Evolutionary conservation across 352 stramenopile genomes (phyloP).

Genomic region (Phytophthora sp.): DNA sequence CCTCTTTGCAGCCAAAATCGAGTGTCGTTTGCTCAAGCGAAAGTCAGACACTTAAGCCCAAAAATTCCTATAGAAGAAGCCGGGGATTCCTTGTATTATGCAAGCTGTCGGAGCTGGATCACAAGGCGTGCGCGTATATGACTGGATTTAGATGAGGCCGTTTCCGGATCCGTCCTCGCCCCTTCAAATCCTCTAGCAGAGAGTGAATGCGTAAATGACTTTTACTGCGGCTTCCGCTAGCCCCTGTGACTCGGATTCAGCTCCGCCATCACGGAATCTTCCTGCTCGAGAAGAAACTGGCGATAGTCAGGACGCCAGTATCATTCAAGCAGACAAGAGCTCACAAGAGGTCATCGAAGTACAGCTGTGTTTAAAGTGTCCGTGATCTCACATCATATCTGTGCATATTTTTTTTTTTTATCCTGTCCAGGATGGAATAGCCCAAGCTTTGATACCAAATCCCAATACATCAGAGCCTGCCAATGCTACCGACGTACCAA

Average conservation of each 20-base stretch:
- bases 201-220: conserved; percentile 13
- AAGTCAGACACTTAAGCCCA: conserved; percentile 16
- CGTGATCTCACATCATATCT: background rate
- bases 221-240: background rate
- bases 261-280: background rate
- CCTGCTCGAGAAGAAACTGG: conserved; percentile 7
- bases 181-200: conserved; percentile 14
- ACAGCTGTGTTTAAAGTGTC: background rate
- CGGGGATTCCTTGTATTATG: conserved; percentile 32
- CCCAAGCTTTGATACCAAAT: background rate
- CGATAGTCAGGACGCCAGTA: background rate
- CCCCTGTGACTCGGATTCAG: background rate
- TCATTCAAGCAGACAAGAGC: background rate
- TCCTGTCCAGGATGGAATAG: background rate
- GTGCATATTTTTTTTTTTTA: background rate
- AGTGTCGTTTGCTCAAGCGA: conserved; percentile 47
- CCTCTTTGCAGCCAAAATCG: conserved; percentile 60
- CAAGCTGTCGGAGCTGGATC: conserved; percentile 32
- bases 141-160: conserved; percentile 20
- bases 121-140: conserved; percentile 34
- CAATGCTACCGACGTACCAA: background rate
- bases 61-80: no score
- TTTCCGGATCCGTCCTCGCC: conserved; percentile 13
- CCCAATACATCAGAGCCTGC: background rate
- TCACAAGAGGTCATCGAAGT: background rate